Percentiles rank a stretch among this genome's conserved stretches.
phyloP scores from a whole-genome alignment of 1,139 yeast genomes.

The Schizosaccharomyces versatilis region DNA sequence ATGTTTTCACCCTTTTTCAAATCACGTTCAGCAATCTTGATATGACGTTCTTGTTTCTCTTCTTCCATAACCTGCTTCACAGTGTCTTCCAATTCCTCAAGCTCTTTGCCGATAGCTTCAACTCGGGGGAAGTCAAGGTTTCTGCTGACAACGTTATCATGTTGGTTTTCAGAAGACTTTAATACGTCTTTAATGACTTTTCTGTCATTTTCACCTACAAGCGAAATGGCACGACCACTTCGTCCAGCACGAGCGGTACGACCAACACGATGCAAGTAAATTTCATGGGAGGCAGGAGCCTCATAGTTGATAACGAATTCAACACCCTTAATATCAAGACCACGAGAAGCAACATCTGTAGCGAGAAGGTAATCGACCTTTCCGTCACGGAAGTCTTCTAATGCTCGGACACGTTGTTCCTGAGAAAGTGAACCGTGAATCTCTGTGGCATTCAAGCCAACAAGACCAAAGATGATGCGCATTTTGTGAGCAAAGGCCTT shows the following conservation, averaged over 20 bases:
- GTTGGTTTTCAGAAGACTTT: constrained; percentile 31
- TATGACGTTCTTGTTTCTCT: constrained; percentile 65
- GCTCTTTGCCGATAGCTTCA: constrained; percentile 38
- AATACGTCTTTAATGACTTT: constrained; percentile 73
- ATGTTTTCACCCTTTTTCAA: constrained; percentile 65
- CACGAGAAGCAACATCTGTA: constrained; percentile 97
- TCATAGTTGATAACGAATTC: constrained; percentile 85
- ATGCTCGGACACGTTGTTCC: constrained; percentile 77
- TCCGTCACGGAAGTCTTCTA: constrained; percentile 58
- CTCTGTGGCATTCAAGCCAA: constrained; percentile 77
- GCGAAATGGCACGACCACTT: constrained; percentile 74
- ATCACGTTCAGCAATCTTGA: constrained; percentile 60
- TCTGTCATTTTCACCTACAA: constrained; percentile 89
- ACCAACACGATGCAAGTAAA: constrained; percentile 91
- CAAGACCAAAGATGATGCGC: constrained; percentile 61
- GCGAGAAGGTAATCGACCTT: constrained; percentile 73
- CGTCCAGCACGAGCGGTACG: constrained; percentile 99
- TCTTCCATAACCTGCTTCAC: constrained; percentile 64
- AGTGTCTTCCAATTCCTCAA: constrained; percentile 35
- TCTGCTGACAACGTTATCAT: constrained; percentile 44
- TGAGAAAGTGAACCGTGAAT: constrained; percentile 86
- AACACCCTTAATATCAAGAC: constrained; percentile 93
- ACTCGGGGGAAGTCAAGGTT: constrained; percentile 71
- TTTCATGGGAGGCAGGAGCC: constrained; percentile 81
- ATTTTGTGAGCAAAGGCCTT: constrained; percentile 77